A percentile compares a stretch with the other conserved stretches of the same genome.
phyloP scores from a whole-genome alignment of 805 yeast genomes.

The Tetrapisispora nanseiensis region DNA sequence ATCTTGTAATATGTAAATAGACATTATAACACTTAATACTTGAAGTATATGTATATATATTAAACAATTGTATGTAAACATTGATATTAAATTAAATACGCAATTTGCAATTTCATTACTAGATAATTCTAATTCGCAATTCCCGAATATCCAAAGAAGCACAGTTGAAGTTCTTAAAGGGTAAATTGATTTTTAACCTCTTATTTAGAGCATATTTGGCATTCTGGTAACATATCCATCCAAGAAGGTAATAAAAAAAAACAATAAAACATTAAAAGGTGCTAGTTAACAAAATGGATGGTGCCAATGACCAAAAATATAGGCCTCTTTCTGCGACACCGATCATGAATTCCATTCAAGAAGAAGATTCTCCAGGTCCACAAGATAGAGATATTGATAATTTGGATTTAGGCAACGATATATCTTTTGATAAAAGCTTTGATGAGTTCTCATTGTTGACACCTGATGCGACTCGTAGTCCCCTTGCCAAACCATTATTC shows the following conservation, averaged over 20 bases:
- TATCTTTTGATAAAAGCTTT: neutral
- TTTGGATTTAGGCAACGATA: conserved; percentile 9
- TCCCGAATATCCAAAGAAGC: too few species aligned
- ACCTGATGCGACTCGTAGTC: neutral
- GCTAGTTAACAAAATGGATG: neutral
- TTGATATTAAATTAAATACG: too few species aligned
- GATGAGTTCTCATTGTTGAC: neutral
- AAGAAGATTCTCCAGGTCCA: conserved; percentile 18
- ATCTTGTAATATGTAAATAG: too few species aligned
- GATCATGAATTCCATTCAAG: conserved; percentile 21
- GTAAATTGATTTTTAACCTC: too few species aligned
- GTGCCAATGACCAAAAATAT: neutral
- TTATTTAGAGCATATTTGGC: too few species aligned
- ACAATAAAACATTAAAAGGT: neutral
- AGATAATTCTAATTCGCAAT: too few species aligned
- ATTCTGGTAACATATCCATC: too few species aligned
- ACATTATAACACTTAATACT: too few species aligned
- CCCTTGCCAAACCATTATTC: neutral
- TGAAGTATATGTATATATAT: too few species aligned
- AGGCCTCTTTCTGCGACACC: conserved; percentile 11
- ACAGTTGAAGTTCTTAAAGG: too few species aligned
- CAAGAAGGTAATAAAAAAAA: neutral
- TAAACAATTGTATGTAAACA: too few species aligned
- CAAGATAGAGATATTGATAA: conserved; percentile 1
- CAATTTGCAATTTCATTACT: too few species aligned